phyloP scores from a whole-genome alignment of 169 alveolate species.

The Cardiosporidium cionae region DNA sequence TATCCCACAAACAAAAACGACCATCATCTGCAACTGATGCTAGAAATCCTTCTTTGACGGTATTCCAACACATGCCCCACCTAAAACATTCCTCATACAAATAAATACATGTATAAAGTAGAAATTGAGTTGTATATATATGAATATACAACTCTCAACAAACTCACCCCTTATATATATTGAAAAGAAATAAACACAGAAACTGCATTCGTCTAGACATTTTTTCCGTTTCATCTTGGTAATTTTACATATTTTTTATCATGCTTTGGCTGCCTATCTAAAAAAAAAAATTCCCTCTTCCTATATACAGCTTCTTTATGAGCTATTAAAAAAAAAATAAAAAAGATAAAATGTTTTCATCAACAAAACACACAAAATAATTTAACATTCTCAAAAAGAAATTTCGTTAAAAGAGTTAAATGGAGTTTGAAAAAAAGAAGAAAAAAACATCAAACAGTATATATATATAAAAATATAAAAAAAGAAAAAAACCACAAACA shows the following conservation, averaged over 20 bases:
- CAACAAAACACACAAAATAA: no score
- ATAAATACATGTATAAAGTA: neutral
- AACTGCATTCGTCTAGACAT: neutral
- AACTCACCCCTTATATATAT: neutral
- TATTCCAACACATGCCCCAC: slow-evolving; percentile 38
- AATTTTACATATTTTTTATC: no score
- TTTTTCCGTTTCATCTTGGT: no score
- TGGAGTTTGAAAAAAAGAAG: neutral
- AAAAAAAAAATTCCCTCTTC: no score
- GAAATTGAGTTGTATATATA: neutral
- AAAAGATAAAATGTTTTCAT: no score
- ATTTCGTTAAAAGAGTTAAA: no score
- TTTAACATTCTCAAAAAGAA: no score
- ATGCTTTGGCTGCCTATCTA: no score
- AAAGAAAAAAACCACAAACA: no score
- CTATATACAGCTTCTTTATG: no score
- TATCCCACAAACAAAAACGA: slow-evolving; percentile 29
- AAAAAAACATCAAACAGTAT: neutral
- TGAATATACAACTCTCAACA: neutral
- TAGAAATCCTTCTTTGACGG: slow-evolving; percentile 11
- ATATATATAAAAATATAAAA: neutral
- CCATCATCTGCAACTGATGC: slow-evolving; percentile 45
- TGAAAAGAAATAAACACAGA: neutral
- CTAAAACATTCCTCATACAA: neutral
- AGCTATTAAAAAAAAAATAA: no score